phyloP scores from a whole-genome alignment of 1,139 yeast genomes.

The Yarrowia galli region DNA sequence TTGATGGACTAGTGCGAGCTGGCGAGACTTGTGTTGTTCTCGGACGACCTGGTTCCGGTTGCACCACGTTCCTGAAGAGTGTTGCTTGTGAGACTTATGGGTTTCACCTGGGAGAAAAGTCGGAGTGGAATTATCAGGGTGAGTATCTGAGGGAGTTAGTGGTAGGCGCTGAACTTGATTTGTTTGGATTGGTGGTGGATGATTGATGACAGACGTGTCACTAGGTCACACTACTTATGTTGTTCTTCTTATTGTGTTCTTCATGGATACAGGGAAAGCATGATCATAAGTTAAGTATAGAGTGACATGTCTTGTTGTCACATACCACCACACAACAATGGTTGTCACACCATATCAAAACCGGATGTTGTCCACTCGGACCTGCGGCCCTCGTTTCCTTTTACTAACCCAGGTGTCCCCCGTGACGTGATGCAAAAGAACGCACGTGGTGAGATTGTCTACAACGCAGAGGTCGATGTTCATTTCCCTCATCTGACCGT shows the following conservation, averaged over 20 bases:
- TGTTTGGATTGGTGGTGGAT: too few species aligned
- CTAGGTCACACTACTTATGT: too few species aligned
- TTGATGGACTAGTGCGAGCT: conserved; percentile 72
- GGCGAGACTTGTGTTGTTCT: conserved; percentile 79
- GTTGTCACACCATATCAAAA: not conserved
- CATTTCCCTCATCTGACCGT: conserved; percentile 80
- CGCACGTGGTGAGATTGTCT: conserved; percentile 68
- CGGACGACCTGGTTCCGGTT: conserved; percentile 88
- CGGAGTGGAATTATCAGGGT: conserved; percentile 51
- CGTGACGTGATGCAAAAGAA: conserved; percentile 10
- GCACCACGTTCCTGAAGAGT: conserved; percentile 77
- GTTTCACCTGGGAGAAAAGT: conserved; percentile 62
- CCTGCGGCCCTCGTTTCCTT: not conserved
- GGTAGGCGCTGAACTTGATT: too few species aligned
- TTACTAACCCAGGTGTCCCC: conserved; percentile 13
- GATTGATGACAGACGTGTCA: too few species aligned
- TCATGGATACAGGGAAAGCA: too few species aligned
- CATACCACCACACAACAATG: too few species aligned
- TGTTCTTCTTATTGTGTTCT: too few species aligned
- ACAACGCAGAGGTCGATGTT: conserved; percentile 74
- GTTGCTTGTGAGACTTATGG: conserved; percentile 77
- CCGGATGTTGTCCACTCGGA: not conserved
- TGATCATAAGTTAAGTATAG: too few species aligned
- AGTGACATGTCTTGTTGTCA: too few species aligned
- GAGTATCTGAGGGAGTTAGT: conserved; percentile 40